These are phyloP conservation scores for Selaginella moellendorffii DNA, from an alignment of 75 land plant species.

Conservation along the genomic window DNA sequence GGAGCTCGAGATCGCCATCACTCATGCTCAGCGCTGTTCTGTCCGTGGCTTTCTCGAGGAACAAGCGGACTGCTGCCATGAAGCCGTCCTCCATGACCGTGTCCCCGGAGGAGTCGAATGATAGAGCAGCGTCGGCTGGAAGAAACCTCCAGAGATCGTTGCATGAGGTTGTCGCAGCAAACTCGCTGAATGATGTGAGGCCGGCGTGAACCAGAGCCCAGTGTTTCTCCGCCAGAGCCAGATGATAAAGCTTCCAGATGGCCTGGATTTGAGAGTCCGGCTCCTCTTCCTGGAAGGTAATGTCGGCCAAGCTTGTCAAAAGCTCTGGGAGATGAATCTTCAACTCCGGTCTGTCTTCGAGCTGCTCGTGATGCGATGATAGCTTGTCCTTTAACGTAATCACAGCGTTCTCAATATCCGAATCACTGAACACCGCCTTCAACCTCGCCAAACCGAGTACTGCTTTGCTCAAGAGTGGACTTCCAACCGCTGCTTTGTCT, in stretches of 20 bases:
- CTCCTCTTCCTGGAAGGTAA: constrained; percentile 51
- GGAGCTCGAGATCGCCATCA: constrained; percentile 18
- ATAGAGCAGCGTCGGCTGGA: constrained; percentile 73
- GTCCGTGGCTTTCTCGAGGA: constrained; percentile 65
- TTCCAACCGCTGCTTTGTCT: too few species aligned
- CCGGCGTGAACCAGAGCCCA: constrained; percentile 74
- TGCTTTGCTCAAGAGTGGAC: too few species aligned
- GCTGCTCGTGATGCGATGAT: constrained; percentile 9
- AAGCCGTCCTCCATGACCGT: constrained; percentile 38
- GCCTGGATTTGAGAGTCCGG: constrained; percentile 27
- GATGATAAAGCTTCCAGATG: constrained; percentile 52
- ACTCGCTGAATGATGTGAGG: constrained; percentile 73
- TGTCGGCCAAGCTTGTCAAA: constrained; percentile 41
- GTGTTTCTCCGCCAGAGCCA: constrained; percentile 63
- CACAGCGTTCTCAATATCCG: constrained; percentile 38
- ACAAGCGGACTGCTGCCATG: constrained; percentile 51
- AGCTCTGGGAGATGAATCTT: constrained; percentile 56
- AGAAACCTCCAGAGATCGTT: constrained; percentile 88
- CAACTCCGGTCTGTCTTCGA: too few species aligned
- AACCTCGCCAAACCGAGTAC: too few species aligned
- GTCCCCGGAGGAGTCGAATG: constrained; percentile 56
- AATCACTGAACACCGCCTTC: too few species aligned
- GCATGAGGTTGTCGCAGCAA: constrained; percentile 64
- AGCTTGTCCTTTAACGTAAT: constrained; percentile 37
- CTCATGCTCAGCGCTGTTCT: constrained; percentile 12